Base-by-base conservation (phyloP, 2,329 filamentous ascomycete species). In the Calonectria pteridis region DNA sequence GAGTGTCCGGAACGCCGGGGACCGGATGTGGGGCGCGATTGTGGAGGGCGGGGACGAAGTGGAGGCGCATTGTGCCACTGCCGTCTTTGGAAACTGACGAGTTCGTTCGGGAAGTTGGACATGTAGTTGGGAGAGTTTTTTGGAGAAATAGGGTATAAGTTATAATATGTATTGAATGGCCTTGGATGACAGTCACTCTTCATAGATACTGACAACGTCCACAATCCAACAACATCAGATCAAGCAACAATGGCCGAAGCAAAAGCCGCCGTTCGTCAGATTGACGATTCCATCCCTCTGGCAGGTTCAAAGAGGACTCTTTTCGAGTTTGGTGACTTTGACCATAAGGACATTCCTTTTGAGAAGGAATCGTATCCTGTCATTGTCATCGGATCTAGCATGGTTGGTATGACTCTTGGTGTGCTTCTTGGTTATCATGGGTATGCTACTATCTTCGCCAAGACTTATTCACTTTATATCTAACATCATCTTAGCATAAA, bases 311-410 rank as follows among this genome's bases (percentile, higher is more conserved):
- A 51, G 29, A 53, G 63, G 14, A 66, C 63, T 28, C 10, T 51
- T 14, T 66, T 66, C n/a, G 63, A 66, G 31, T 66, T 66, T 28
- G 63, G 63, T 4, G 63, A 66, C 7, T 66, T 66, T 66, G 63
- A 66, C n/a, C 63, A 66, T 31, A 37, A 50, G 16, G 43, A 50
- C 4, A 53, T 66, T 53, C 63, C 63, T 20, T 51, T 66, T n/a
- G 63, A 66, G 31, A 66, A 66, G 46, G 46, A 66, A 16, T 18
- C 29, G 3, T 66, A 50, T 28, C 63, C 63, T 5, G 63, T 66
- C n/a, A 66, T 66, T 50, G 63, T 66, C 4, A 66, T 66, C 18
- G 63, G 63, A 26, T 59, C 55, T 9, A 59, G 55, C n/a, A 59
- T 59, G 55, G 55, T 59, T 11, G 55, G 55, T 14, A 59, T 59